phyloP scores from a whole-genome alignment of 2,329 filamentous ascomycete species.

The Aureobasidium leucospermi region DNA sequence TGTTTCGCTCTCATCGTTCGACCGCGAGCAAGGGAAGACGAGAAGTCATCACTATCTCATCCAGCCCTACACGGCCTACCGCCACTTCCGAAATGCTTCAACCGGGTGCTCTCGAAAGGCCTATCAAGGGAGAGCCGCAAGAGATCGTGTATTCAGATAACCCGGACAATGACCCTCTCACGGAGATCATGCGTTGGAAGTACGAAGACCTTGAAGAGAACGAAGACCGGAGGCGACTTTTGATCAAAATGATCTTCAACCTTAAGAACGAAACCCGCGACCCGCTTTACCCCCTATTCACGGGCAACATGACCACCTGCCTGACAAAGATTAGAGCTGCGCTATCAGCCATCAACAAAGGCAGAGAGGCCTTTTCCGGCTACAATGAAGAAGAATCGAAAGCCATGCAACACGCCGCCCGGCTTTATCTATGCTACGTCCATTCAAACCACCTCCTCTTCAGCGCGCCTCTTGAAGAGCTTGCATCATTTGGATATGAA shows the following conservation, averaged over 20 bases:
- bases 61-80: neutral
- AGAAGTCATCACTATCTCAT: neutral
- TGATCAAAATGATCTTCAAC: neutral
- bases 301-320: conserved; percentile 36
- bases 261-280: neutral
- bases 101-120: neutral
- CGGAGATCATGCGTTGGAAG: conserved; percentile 26
- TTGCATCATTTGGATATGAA: neutral
- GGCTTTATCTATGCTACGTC: neutral
- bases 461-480: neutral
- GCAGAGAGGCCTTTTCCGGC: neutral
- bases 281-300: conserved; percentile 28
- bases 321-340: neutral
- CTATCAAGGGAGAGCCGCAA: neutral
- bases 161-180: conserved; percentile 18
- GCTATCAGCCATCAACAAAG: neutral
- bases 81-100: neutral
- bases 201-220: conserved; percentile 31
- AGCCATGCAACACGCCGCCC: neutral
- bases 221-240: conserved; percentile 30
- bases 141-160: neutral
- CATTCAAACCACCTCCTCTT: neutral
- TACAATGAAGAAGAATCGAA: neutral
- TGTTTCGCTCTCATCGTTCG: neutral
- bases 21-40: neutral